phyloP scores from a whole-genome alignment of 495 filamentous ascomycete genomes.

The Terfezia claveryi region DNA sequence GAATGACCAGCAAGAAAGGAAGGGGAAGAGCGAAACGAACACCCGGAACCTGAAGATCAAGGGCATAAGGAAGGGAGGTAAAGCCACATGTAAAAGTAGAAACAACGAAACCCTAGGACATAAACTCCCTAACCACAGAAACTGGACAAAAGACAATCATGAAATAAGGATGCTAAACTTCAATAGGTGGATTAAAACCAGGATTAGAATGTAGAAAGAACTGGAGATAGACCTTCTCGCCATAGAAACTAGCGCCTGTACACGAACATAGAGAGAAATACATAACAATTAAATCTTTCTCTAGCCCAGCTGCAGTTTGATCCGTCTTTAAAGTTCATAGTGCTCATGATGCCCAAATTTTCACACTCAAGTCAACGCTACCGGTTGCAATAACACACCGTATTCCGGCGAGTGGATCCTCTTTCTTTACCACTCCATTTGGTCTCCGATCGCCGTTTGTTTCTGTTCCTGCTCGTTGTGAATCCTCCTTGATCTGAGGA shows the following conservation, averaged over 20 bases:
- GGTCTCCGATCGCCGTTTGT: constrained; percentile 28
- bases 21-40: background rate
- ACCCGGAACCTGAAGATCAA: background rate
- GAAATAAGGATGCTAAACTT: background rate
- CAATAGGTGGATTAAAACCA: background rate
- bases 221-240: background rate
- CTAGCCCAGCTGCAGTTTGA: background rate
- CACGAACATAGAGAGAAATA: background rate
- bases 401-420: constrained; percentile 24
- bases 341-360: constrained; percentile 30
- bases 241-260: background rate
- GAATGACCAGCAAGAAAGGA: background rate
- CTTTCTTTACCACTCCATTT: constrained; percentile 27
- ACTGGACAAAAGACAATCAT: background rate
- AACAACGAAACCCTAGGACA: background rate
- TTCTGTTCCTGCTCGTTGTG: constrained; percentile 28
- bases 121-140: background rate
- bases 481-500: constrained; percentile 36
- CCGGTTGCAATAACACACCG: constrained; percentile 42
- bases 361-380: constrained; percentile 37
- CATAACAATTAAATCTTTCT: background rate
- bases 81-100: background rate
- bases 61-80: background rate
- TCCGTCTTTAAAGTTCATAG: background rate
- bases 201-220: background rate